These are phyloP conservation scores for Penicillium capsulatum DNA, from an alignment of 2,329 filamentous ascomycete genomes.

Conservation along the genomic window DNA sequence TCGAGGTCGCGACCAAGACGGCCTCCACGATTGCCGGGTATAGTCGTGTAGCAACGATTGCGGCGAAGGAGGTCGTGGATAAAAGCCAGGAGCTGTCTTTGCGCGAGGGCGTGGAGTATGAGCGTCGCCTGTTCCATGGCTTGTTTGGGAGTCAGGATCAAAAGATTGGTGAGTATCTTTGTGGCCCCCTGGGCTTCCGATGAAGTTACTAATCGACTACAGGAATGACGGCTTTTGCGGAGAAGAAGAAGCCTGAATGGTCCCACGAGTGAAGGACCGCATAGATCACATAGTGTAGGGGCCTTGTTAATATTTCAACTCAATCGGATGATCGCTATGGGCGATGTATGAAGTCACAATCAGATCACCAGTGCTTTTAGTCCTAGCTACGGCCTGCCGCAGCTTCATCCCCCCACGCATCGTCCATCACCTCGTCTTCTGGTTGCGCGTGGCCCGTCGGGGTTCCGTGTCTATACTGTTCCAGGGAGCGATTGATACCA, in stretches of 20 bases:
- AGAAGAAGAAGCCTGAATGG: constrained; percentile 94
- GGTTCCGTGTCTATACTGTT: constrained; percentile 58
- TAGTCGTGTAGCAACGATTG: constrained; percentile 80
- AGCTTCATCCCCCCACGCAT: constrained; percentile 6
- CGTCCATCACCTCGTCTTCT: constrained; percentile 8
- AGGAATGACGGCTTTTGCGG: constrained; percentile 86
- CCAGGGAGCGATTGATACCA: constrained; percentile 65
- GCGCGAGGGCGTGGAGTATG: constrained; percentile 88
- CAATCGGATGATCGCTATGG: too few relatives aligned
- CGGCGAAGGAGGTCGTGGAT: constrained; percentile 96
- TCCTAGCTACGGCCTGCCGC: constrained; percentile 7
- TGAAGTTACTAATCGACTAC: constrained; percentile 10
- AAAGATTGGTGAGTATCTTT: constrained; percentile 75
- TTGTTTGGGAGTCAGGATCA: constrained; percentile 94
- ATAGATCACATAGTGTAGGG: background rate
- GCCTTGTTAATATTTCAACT: too few relatives aligned
- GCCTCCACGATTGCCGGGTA: constrained; percentile 87
- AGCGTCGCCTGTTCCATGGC: constrained; percentile 87
- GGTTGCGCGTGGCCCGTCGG: constrained; percentile 53
- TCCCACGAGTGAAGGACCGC: constrained; percentile 60
- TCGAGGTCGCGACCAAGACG: constrained; percentile 74
- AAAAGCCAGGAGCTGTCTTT: constrained; percentile 92
- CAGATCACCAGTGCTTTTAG: background rate
- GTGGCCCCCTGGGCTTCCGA: background rate
- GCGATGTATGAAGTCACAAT: too few relatives aligned